Conservation (phyloP, 768 basidiomycete genomes). For the Rhizopogon sp. region DNA sequence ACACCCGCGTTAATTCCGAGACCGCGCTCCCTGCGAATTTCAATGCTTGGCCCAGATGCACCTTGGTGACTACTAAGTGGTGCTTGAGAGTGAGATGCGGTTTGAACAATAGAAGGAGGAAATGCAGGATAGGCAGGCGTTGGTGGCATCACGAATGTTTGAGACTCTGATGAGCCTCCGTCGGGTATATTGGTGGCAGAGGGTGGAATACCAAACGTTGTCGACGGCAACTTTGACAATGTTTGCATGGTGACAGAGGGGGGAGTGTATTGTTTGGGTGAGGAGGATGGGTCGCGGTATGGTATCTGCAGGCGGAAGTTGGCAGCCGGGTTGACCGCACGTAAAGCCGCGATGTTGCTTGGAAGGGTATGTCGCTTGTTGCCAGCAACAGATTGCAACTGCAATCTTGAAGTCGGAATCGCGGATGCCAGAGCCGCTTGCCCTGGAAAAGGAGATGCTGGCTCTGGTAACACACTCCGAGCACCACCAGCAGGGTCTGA, state of each 20-base stretch:
- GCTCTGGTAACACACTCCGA: slow-evolving; percentile 58
- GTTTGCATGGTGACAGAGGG: slow-evolving; percentile 32
- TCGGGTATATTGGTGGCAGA: slow-evolving; percentile 15
- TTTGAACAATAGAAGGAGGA: slow-evolving; percentile 42
- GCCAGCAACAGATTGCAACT: slow-evolving; percentile 42
- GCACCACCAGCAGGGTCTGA: slow-evolving; percentile 10
- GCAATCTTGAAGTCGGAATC: slow-evolving; percentile 14
- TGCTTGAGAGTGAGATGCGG: slow-evolving; percentile 51
- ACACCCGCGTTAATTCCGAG: slow-evolving; percentile 23
- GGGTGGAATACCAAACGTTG: slow-evolving; percentile 30
- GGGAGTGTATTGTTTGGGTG: slow-evolving; percentile 23
- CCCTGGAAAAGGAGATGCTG: slow-evolving; percentile 74
- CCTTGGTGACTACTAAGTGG: slow-evolving; percentile 47
- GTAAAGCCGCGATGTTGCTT: slow-evolving; percentile 26
- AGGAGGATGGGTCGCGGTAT: slow-evolving; percentile 20
- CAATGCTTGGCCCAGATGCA: slow-evolving; percentile 55
- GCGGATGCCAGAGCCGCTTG: slow-evolving; percentile 19
- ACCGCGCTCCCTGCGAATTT: slow-evolving; percentile 60
- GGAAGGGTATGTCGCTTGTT: slow-evolving; percentile 54
- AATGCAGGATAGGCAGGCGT: slow-evolving; percentile 77
- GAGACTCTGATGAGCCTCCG: slow-evolving; percentile 13
- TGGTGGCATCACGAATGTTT: slow-evolving; percentile 32
- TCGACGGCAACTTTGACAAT: slow-evolving; percentile 21
- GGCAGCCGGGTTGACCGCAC: slow-evolving; percentile 17
- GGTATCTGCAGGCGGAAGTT: slow-evolving; percentile 21